Percentiles rank a stretch among this genome's conserved stretches.
phyloP scores from a whole-genome alignment of 768 basidiomycete genomes.

The Russula foetens region DNA sequence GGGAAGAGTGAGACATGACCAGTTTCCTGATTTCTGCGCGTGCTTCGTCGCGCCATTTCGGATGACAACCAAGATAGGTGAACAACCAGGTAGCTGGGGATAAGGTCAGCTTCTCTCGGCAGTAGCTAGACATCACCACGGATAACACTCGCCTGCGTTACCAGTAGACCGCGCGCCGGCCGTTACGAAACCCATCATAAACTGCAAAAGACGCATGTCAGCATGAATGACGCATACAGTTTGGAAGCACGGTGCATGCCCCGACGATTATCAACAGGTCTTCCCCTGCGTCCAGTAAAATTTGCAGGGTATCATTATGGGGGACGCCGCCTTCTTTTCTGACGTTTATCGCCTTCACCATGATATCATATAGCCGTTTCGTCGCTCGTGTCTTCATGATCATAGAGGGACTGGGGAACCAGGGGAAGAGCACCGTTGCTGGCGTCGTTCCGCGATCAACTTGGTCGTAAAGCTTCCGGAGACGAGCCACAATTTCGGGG shows the following conservation, averaged over 20 bases:
- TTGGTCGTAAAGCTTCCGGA: constrained; percentile 57
- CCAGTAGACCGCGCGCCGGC: constrained; percentile 78
- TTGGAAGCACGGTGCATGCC: constrained; percentile 33
- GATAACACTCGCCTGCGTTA: constrained; percentile 43
- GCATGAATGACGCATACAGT: constrained; percentile 2
- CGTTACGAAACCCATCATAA: constrained; percentile 74
- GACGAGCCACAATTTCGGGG: constrained; percentile 46
- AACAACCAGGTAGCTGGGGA: constrained; percentile 60
- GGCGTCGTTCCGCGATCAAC: constrained; percentile 68
- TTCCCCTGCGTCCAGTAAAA: constrained; percentile 63
- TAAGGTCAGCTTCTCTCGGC: constrained; percentile 9
- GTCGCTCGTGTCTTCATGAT: constrained; percentile 63
- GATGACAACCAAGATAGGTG: constrained; percentile 60
- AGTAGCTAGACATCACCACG: neutral
- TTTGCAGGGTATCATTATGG: constrained; percentile 61
- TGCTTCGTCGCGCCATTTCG: constrained; percentile 58
- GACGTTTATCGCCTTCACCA: constrained; percentile 47
- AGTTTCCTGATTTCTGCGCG: constrained; percentile 50
- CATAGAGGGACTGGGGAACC: constrained; percentile 70
- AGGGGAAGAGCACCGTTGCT: constrained; percentile 62
- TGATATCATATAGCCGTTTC: constrained; percentile 67
- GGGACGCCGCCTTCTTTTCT: constrained; percentile 49
- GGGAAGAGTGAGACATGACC: constrained; percentile 24
- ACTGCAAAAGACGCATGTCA: constrained; percentile 36
- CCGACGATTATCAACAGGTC: constrained; percentile 63